A percentile compares a stretch with the other conserved stretches of the same genome.
Conservation (phyloP, 139 green algal species). For the Chlorella sp. region DNA sequence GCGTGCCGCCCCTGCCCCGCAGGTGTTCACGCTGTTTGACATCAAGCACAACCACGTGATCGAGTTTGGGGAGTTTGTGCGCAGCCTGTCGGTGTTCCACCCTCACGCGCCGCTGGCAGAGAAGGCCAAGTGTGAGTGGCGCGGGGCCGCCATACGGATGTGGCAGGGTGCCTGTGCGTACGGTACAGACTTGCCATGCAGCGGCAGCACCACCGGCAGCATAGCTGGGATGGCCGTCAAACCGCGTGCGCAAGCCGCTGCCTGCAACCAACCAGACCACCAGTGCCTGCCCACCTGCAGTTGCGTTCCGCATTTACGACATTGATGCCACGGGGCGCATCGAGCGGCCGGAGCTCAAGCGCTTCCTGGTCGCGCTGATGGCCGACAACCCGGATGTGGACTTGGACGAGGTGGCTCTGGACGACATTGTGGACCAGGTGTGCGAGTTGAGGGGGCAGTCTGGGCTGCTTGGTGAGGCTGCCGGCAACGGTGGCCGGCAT, state of each 20-base stretch:
- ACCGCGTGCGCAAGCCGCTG: too few species aligned
- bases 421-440: conserved; percentile 68
- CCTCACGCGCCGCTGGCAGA: conserved; percentile 61
- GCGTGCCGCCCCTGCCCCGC: not conserved
- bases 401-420: conserved; percentile 59
- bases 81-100: conserved; percentile 71
- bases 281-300: not conserved
- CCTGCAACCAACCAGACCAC: too few species aligned
- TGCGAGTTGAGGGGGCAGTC: not conserved
- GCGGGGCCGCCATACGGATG: too few species aligned
- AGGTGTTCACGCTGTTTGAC: conserved; percentile 78
- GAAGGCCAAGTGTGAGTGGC: conserved; percentile 64
- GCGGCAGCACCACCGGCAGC: too few species aligned
- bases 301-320: conserved; percentile 72
- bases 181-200: too few species aligned
- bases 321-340: conserved; percentile 65
- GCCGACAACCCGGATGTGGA: conserved; percentile 70
- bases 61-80: conserved; percentile 79
- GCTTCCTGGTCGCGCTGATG: conserved; percentile 69
- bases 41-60: conserved; percentile 75
- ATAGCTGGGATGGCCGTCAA: too few species aligned
- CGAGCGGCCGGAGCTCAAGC: conserved; percentile 65
- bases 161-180: too few species aligned
- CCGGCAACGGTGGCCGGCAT: not conserved
- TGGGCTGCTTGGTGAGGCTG: not conserved